Evolutionary conservation across 306 rosid genomes (phyloP), one percentile per base, ranked within the genome.

Genomic region (Gastrolobium villosum): DNA sequence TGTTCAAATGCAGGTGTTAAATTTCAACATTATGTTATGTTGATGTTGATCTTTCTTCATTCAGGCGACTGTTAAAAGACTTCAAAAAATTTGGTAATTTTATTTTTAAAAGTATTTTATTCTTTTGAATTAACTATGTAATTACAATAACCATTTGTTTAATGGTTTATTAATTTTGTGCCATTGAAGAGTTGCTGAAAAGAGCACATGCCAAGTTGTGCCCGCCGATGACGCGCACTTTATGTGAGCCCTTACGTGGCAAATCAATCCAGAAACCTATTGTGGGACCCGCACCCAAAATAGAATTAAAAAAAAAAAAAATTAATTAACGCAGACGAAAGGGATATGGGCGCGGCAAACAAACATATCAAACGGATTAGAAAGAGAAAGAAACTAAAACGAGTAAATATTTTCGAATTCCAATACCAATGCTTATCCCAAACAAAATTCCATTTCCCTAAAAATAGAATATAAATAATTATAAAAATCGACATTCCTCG

Each of bases 231-330:
- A 54, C 32, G 70, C 61, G 75, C 35, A 49, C n/a, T 39, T 32
- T 14, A 48, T 10, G 65, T 40, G 34, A 31, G 37, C 57, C 9
- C 43, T 65, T 57, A 74, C 88, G 79, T 84, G 87, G 46, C 13
- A 35, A 72, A 6, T 69, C 70, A 72, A 81, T 77, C 75, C 65
- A 26, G 0, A 80, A 48, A 11, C 65, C 28, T 7, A 20, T 1
- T 31, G 4, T 7, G 74, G 46, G 82, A 15, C 79, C 82, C 67
- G 52, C 40, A 0, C 1, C 6, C 34, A 36, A 49, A 70, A 45
- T 32, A 26, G 34, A 37, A 53, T 30, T 15, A 36, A 0, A 8
- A 49, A 76, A 3, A 36, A 30, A 31, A 11, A 46, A 20, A 13
- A n/a, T 11, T 6, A 34, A 13, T 50, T 5, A 72, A 53, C 15